phyloP scores from a whole-genome alignment of 2,329 filamentous ascomycete species.

The Neofusicoccum parvum region DNA sequence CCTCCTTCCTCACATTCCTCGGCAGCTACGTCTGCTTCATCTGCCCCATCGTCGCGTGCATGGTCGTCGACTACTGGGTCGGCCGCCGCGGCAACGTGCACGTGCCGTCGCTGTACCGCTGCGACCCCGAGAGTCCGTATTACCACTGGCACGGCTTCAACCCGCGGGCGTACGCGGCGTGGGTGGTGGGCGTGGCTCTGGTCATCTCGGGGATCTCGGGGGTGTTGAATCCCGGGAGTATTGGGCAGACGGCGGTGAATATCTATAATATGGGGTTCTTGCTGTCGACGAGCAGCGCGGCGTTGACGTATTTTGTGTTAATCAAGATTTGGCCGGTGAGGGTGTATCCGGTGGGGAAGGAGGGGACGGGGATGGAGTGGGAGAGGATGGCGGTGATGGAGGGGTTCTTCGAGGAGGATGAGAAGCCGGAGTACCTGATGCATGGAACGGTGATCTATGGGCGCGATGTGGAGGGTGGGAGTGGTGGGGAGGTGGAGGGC shows the following conservation, averaged over 20 bases:
- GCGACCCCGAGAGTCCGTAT: constrained; percentile 22
- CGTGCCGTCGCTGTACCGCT: constrained; percentile 1
- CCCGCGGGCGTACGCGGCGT: not conserved
- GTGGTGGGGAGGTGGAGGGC: not conserved
- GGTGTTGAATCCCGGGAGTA: constrained; percentile 24
- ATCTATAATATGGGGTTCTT: constrained; percentile 28
- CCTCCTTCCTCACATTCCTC: constrained; percentile 42
- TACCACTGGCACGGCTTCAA: not conserved
- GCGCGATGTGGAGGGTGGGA: not conserved
- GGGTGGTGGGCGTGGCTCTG: constrained; percentile 25
- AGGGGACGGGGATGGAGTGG: constrained; percentile 23
- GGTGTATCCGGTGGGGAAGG: constrained; percentile 24
- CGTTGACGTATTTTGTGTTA: constrained; percentile 23
- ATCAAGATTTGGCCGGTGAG: constrained; percentile 22
- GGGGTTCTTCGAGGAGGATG: constrained; percentile 28
- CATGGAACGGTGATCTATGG: not conserved
- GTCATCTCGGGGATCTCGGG: constrained; percentile 27
- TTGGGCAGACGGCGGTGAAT: not conserved
- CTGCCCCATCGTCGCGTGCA: constrained; percentile 37
- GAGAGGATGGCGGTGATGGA: constrained; percentile 28
- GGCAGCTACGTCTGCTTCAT: constrained; percentile 40
- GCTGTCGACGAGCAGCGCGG: constrained; percentile 25
- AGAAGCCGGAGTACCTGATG: constrained; percentile 10
- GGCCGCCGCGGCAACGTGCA: constrained; percentile 26
- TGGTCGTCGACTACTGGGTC: constrained; percentile 42